A percentile compares a stretch with the other conserved stretches of the same genome.
phyloP scores from a whole-genome alignment of 1,284 basidiomycete genomes.

The Leccinum fuscescens region DNA sequence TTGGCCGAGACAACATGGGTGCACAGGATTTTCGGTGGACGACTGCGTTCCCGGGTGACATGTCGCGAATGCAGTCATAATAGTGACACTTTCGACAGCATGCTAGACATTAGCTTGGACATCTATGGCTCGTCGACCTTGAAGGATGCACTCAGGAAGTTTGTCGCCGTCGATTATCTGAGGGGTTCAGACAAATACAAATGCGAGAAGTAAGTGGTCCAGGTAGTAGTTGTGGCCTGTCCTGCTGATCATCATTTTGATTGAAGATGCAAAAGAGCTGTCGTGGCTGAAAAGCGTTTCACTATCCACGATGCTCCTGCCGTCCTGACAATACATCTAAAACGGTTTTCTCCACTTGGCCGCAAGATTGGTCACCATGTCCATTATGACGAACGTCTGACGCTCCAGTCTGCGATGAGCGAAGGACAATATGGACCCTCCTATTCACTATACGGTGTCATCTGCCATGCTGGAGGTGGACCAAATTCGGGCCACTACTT shows the following conservation, averaged over 20 bases:
- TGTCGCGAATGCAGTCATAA: constrained; percentile 83
- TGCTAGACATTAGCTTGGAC: constrained; percentile 91
- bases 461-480: constrained; percentile 90
- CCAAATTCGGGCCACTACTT: constrained; percentile 97
- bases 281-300: constrained; percentile 86
- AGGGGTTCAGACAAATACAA: constrained; percentile 96
- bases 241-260: constrained; percentile 5
- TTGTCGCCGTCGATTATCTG: constrained; percentile 80
- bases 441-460: constrained; percentile 91
- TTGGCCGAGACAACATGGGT: constrained; percentile 92
- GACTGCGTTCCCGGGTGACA: constrained; percentile 89
- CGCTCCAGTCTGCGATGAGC: constrained; percentile 83
- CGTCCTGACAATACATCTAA: constrained; percentile 95
- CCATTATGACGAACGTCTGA: constrained; percentile 77
- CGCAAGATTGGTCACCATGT: constrained; percentile 81
- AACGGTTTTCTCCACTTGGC: constrained; percentile 90
- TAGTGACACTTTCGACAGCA: constrained; percentile 95
- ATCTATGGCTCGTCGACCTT: constrained; percentile 67
- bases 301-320: constrained; percentile 85
- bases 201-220: constrained; percentile 85
- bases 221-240: neutral
- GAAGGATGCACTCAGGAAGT: constrained; percentile 78
- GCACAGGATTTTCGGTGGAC: constrained; percentile 91
- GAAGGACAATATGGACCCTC: constrained; percentile 69
- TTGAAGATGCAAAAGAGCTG: constrained; percentile 81